These are phyloP conservation scores for Aspergillus fischeri DNA, from an alignment of 2,329 filamentous ascomycete species.

Conservation along the genomic window DNA sequence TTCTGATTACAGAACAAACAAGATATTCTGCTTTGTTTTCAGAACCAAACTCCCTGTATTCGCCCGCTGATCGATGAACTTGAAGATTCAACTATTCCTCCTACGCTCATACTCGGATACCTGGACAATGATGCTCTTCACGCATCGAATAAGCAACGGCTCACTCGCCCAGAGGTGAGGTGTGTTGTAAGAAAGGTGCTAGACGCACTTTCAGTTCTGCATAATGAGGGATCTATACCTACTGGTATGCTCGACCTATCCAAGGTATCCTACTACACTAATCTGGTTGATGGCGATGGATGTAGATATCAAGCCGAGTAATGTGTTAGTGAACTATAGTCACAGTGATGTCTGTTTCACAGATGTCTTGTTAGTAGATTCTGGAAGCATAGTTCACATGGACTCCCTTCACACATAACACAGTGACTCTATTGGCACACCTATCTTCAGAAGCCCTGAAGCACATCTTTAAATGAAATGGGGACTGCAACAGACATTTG, in stretches of 20 bases:
- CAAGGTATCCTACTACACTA: no score
- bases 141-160: not conserved
- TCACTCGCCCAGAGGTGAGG: not conserved
- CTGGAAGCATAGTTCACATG: slow-evolving; percentile 11
- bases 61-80: not conserved
- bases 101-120: not conserved
- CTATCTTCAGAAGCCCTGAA: slow-evolving; percentile 17
- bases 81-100: not conserved
- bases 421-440: slow-evolving; percentile 14
- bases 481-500: slow-evolving; percentile 18
- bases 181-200: not conserved
- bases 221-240: slow-evolving; percentile 11
- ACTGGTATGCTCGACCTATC: not conserved
- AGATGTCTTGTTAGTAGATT: slow-evolving; percentile 17
- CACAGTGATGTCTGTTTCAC: slow-evolving; percentile 12
- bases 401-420: slow-evolving; percentile 10
- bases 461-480: slow-evolving; percentile 16
- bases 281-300: not conserved
- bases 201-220: slow-evolving; percentile 9
- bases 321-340: slow-evolving; percentile 18
- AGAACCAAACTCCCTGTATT: not conserved
- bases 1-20: not conserved
- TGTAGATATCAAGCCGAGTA: slow-evolving; percentile 17
- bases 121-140: not conserved
- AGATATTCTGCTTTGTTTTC: not conserved